Base-by-base conservation (phyloP, 2,329 filamentous ascomycete genomes). In the Ophiostoma triangulosporum region DNA sequence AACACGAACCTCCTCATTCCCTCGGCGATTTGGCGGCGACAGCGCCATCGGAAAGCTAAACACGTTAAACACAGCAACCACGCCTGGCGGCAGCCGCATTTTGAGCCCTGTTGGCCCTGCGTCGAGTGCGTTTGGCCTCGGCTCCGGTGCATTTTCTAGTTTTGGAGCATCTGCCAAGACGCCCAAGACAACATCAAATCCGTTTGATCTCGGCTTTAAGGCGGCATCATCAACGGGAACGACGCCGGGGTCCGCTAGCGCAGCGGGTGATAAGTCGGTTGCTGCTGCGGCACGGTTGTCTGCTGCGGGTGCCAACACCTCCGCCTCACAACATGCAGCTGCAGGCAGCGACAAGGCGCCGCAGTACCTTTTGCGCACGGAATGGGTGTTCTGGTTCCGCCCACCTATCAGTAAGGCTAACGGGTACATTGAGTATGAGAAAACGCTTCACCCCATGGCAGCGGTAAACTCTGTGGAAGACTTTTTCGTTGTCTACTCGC, bases 331-430 rank as follows among this genome's bases (percentile, higher is more conserved):
- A 27, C 26, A 12, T 3, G 26, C 15, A 31, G 43, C 26, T 11
- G 62, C 68, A 43, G 61, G 65, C 27, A 61, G 51, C 33, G 65
- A 65, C 43, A 61, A 58, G 52, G 48, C 56, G 66, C 70, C 55
- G 51, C 51, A 51, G 54, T 80, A 85, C 64, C 76, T 78, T 56
- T 75, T 97, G 62, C 89, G 86, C 70, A 83, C 88, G 68, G 84
- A 83, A 58, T 98, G 93, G 93, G 84, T 95, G 32, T 88, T 97
- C 67, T 97, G 93, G 89, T 98, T 94, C 70, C 81, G 93, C 56
- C 93, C 93, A 36, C 93, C 93, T 50, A 95, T 94, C 62, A 90
- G 88, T 60, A 98, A 98, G 72, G 93, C 91, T 60, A 91, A 93
- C 64, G 80, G 80, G 38, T 83, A 76, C 64, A 78, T 84, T 62